Base-by-base conservation (phyloP, 2,329 filamentous ascomycete species). In the Aspergillus sojae region DNA sequence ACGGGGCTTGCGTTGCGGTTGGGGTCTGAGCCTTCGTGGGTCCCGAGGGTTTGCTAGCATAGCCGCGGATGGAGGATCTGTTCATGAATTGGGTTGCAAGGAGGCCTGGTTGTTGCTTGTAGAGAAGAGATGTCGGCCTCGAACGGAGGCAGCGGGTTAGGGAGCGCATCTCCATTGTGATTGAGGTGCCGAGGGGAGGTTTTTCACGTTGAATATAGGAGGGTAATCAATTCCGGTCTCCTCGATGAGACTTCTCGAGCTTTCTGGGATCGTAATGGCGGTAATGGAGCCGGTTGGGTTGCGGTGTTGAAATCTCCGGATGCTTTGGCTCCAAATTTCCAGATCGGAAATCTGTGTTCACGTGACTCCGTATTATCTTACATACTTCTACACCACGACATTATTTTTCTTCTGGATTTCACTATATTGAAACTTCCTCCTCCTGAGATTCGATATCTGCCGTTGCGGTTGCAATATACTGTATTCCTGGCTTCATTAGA, bases 91-190 rank as follows among this genome's bases (percentile, higher is more conserved):
- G 68, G 58, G 58, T 53, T 52, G 70, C 36, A 60, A 66, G 61
- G 55, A 62, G 59, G n/a, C 21, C 5, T 21, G 48, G 28, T 34
- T 50, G 46, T 60, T 67, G 66, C 19, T 21, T 65, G 62, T 60
- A 65, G 62, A 73, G 68, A 45, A 73, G 67, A 55, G 68, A 71
- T 61, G 71, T 71, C 59, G 74, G 74, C 65, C 71, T 67, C 70
- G 70, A 63, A 48, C 74, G 75, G 68, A 77, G 72, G 70, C 71
- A 67, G 46, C 71, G 71, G 65, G 72, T 66, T 58, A 78, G 63
- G 62, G 68, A 61, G 65, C 74, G 75, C 65, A 70, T 65, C 63
- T 77, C 75, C 75, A 77, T 77, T 62, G 63, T 70, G 54, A 54
- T 56, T 28, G 10, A 19, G 16, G 26, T 0, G 10, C 52, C 55